Conservation (phyloP, 1,284 basidiomycete species). For the Neotropicomus parvogracilis region DNA sequence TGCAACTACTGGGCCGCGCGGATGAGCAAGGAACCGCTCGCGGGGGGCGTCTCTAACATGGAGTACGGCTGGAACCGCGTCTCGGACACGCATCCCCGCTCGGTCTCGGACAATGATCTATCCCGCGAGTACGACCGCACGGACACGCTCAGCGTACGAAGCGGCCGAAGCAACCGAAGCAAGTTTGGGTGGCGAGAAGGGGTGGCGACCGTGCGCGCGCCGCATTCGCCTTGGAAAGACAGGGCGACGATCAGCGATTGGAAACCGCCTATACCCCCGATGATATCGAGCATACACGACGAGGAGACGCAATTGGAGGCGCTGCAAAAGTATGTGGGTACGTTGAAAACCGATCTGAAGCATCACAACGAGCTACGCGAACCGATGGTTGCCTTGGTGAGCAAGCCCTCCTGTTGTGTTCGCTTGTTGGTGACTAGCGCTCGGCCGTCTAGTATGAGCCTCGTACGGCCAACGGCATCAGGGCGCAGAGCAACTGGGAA, state of each 20-base stretch:
- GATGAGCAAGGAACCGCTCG: constrained; percentile 87
- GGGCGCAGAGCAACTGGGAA: constrained; percentile 89
- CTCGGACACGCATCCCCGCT: constrained; percentile 51
- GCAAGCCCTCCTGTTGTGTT: constrained; percentile 23
- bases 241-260: constrained; percentile 88
- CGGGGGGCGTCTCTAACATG: constrained; percentile 97
- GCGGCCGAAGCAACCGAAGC: constrained; percentile 63
- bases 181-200: constrained; percentile 66
- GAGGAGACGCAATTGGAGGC: constrained; percentile 91
- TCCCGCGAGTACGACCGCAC: constrained; percentile 48
- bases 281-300: constrained; percentile 79
- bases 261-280: constrained; percentile 84
- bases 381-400: constrained; percentile 80
- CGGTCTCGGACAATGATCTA: constrained; percentile 56
- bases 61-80: constrained; percentile 97
- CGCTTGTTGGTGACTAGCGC: not conserved
- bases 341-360: constrained; percentile 76
- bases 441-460: constrained; percentile 66
- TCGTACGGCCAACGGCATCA: constrained; percentile 69
- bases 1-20: constrained; percentile 99
- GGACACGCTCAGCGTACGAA: constrained; percentile 67
- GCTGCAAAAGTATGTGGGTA: constrained; percentile 73
- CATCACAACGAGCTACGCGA: constrained; percentile 81
- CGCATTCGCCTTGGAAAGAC: constrained; percentile 70
- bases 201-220: constrained; percentile 55